Base-by-base conservation (phyloP, 148 eudicot species). In the Chenopodium formosanum region DNA sequence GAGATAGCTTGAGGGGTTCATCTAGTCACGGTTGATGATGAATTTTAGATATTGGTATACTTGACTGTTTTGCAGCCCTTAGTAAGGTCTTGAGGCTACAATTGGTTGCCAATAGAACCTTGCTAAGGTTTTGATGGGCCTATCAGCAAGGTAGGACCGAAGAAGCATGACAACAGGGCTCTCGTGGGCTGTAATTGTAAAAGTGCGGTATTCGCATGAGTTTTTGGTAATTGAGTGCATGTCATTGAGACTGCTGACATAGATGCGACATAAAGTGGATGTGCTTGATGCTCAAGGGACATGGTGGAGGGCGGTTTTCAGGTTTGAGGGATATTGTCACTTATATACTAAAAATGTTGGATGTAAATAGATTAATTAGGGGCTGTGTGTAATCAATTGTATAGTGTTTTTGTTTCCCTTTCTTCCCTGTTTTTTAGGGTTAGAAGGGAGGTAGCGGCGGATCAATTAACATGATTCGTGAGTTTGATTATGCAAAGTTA, bases 1-100 rank as follows among this genome's bases (percentile, higher is more conserved):
- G 93, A 29, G 97, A 95, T 79, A 88, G 90, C 86, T 86, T 94
- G 82, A 91, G 87, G 80, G 84, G 87, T 74, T 86, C 88, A 31
- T 80, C 90, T 46, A 92, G 86, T 73, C 88, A 81, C 71, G 93
- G 93, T 86, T 93, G 79, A 92, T 53, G 53, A 65, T 31, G 6
- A 1, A 22, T 70, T 73, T 47, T 48, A 72, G 44, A 13, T 48
- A 62, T 70, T 75, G 56, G 46, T 52, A 74, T 50, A 47, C 46
- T 79, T 58, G 77, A 78, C 78, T 32, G 65, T 14, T 78, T 56
- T 25, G 46, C 74, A 78, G 75, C 77, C 44, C 72, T 79, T 60
- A 68, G 75, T 10, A 37, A 67, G 65, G 80, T 75, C 76, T 73
- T 60, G 50, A 76, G 47, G 67, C 74, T 74, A 79, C 53, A 40